These are phyloP conservation scores for Cylindricascospora bacillispora DNA, from an alignment of 1,139 yeast genomes.

Conservation along the genomic window DNA sequence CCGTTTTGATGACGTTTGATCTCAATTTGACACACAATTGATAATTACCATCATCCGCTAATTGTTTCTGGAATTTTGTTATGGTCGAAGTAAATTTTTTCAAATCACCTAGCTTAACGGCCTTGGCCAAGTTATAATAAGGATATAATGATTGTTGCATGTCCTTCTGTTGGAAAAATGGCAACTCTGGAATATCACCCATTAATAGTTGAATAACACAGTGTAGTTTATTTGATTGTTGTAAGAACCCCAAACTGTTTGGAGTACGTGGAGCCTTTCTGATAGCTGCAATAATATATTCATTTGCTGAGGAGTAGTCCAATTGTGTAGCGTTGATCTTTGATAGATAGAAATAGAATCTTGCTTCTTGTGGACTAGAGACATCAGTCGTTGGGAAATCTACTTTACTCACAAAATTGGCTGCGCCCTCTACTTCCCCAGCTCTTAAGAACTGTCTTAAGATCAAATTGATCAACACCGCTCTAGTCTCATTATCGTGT, in stretches of 20 bases:
- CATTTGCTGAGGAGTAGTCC: conserved; percentile 84
- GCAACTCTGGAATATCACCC: conserved; percentile 95
- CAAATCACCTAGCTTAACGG: conserved; percentile 87
- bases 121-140: conserved; percentile 77
- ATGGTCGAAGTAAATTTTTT: conserved; percentile 68
- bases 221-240: conserved; percentile 79
- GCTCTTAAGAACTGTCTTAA: conserved; percentile 66
- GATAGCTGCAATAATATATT: conserved; percentile 80
- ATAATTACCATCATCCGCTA: conserved; percentile 69
- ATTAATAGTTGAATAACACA: conserved; percentile 82
- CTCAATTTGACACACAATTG: conserved; percentile 81
- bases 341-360: conserved; percentile 84
- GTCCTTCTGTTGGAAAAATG: conserved; percentile 55
- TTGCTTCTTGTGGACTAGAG: conserved; percentile 79
- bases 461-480: conserved; percentile 70
- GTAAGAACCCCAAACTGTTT: conserved; percentile 76
- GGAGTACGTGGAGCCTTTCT: conserved; percentile 95
- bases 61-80: conserved; percentile 44
- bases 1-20: conserved; percentile 96
- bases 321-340: conserved; percentile 84
- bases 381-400: conserved; percentile 60
- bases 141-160: conserved; percentile 57
- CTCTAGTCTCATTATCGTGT: conserved; percentile 87
- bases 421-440: conserved; percentile 80
- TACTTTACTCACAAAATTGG: conserved; percentile 78